These are phyloP conservation scores for Pugionium cornutum DNA, from an alignment of 345 rosid species.

Conservation along the genomic window DNA sequence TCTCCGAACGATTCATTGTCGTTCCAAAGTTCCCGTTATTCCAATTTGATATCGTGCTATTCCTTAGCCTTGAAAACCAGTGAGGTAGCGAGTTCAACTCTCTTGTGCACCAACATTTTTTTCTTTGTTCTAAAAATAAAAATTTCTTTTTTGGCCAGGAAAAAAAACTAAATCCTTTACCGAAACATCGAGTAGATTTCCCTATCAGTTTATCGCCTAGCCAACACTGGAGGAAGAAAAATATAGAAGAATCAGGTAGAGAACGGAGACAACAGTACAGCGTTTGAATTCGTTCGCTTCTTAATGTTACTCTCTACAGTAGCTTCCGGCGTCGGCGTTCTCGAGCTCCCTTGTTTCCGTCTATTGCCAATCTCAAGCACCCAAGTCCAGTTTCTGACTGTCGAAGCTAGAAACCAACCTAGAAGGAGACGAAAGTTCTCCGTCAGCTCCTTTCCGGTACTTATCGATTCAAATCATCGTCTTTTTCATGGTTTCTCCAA, in stretches of 20 bases:
- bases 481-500: conserved; percentile 26
- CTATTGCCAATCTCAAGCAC: conserved; percentile 29
- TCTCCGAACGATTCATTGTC: neutral
- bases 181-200: conserved; percentile 17
- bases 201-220: conserved; percentile 6
- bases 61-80: neutral
- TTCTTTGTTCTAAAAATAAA: neutral
- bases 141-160: neutral
- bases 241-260: neutral
- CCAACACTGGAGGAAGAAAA: conserved; percentile 1
- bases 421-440: conserved; percentile 37
- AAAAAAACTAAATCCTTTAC: neutral
- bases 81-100: conserved; percentile 9
- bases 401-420: conserved; percentile 37
- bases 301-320: conserved; percentile 33
- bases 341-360: conserved; percentile 43
- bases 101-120: neutral
- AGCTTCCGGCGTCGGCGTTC: conserved; percentile 23
- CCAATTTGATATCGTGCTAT: neutral
- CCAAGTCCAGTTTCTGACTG: conserved; percentile 23
- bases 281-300: conserved; percentile 21
- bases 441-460: conserved; percentile 8
- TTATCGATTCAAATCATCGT: conserved; percentile 26
- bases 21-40: neutral
- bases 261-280: neutral